Conservation (phyloP, 2,329 filamentous ascomycete genomes). For the Phoma sp. region DNA sequence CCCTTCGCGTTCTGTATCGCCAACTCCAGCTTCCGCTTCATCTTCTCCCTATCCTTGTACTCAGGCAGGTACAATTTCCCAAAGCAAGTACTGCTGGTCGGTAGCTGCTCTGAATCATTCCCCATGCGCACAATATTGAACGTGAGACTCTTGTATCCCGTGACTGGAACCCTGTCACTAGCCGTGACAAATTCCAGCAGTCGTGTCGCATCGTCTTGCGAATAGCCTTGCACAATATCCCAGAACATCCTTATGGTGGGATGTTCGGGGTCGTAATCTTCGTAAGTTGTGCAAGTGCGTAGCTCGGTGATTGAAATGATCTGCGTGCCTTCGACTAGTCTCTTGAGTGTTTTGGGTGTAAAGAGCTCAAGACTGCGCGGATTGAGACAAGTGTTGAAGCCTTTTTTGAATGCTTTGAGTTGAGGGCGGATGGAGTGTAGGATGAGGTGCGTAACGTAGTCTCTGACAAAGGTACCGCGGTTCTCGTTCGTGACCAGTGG, state of each 20-base stretch:
- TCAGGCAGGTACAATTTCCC: slow-evolving; percentile 85
- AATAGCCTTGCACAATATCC: slow-evolving; percentile 74
- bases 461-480: slow-evolving; percentile 76
- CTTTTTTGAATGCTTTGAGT: slow-evolving; percentile 79
- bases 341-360: slow-evolving; percentile 66
- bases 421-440: slow-evolving; percentile 79
- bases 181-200: slow-evolving; percentile 95
- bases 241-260: slow-evolving; percentile 82
- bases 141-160: slow-evolving; percentile 79
- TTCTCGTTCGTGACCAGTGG: slow-evolving; percentile 83
- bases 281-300: slow-evolving; percentile 75
- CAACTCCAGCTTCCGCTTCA: slow-evolving; percentile 79
- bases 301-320: slow-evolving; percentile 81
- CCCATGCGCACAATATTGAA: slow-evolving; percentile 81
- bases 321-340: slow-evolving; percentile 82
- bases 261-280: slow-evolving; percentile 74
- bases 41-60: slow-evolving; percentile 73
- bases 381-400: slow-evolving; percentile 79
- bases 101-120: slow-evolving; percentile 70
- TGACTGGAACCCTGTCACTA: slow-evolving; percentile 86
- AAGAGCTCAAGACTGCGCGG: slow-evolving; percentile 67
- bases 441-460: slow-evolving; percentile 86
- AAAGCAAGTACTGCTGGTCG: slow-evolving; percentile 93
- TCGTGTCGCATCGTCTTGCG: slow-evolving; percentile 73
- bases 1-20: slow-evolving; percentile 54